Evolutionary conservation across 257 asterid species (phyloP).

Genomic region (Capsicum chinense): DNA sequence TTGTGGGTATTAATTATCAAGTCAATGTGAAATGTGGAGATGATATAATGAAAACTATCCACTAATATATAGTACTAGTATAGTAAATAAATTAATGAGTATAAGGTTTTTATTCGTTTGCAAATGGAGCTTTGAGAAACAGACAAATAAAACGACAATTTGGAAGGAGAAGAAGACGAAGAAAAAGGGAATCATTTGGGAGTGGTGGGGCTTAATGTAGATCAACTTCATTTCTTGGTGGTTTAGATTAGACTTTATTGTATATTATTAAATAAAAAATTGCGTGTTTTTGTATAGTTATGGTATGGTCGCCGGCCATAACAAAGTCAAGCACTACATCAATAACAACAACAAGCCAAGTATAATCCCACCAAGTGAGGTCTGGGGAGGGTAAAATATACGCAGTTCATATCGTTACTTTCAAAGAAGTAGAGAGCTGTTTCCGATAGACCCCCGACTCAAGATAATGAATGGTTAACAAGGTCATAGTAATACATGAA

Average conservation of each 20-base stretch:
- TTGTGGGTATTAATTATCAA: neutral
- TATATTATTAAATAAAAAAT: neutral
- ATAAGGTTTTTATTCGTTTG: constrained; percentile 22
- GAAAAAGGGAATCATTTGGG: constrained; percentile 31
- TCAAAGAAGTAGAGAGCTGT: too few relatives aligned
- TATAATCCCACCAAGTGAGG: too few relatives aligned
- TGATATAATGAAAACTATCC: neutral
- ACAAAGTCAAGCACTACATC: constrained; percentile 2
- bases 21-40: neutral
- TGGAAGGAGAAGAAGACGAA: constrained; percentile 41
- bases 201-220: constrained; percentile 35
- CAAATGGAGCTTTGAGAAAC: constrained; percentile 44
- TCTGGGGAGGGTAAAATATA: too few relatives aligned
- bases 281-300: neutral
- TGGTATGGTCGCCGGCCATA: constrained; percentile 27
- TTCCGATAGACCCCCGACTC: too few relatives aligned
- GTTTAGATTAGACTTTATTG: constrained; percentile 12
- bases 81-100: constrained; percentile 7
- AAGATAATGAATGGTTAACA: too few relatives aligned
- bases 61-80: neutral
- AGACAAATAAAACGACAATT: constrained; percentile 46
- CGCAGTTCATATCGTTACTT: too few relatives aligned
- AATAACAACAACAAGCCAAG: too few relatives aligned
- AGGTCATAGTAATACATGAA: too few relatives aligned
- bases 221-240: constrained; percentile 16